A percentile compares a stretch with the other conserved stretches of the same genome.
Conservation (phyloP, 1,139 yeast genomes). For the Insectozyma bohioensis region DNA sequence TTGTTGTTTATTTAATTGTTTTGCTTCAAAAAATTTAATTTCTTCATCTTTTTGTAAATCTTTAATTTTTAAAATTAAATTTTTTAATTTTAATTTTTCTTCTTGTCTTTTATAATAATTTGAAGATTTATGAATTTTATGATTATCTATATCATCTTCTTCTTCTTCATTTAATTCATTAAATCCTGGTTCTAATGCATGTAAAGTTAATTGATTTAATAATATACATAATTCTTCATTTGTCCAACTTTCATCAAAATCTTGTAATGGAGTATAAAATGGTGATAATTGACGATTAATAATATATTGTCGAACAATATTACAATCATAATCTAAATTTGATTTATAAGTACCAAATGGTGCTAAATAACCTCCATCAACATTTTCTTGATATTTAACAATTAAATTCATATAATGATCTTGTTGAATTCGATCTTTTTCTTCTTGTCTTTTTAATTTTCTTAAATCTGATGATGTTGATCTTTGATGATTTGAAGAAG, state of each 20-base stretch:
- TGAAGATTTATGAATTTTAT: conserved; percentile 53
- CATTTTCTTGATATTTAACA: conserved; percentile 58
- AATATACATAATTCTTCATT: conserved; percentile 66
- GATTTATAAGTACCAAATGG: conserved; percentile 85
- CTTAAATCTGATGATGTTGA: conserved; percentile 22
- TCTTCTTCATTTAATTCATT: conserved; percentile 53
- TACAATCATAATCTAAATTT: conserved; percentile 72
- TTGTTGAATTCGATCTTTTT: conserved; percentile 52
- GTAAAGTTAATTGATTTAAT: conserved; percentile 54
- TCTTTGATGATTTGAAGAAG: conserved; percentile 6
- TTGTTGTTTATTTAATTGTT: conserved; percentile 12
- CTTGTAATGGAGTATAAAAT: conserved; percentile 86
- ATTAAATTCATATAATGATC: conserved; percentile 55
- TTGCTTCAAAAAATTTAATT: conserved; percentile 39
- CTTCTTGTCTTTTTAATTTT: conserved; percentile 39
- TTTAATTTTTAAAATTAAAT: conserved; percentile 47
- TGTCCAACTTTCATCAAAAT: conserved; percentile 72
- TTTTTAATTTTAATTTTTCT: conserved; percentile 51
- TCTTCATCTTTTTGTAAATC: conserved; percentile 58
- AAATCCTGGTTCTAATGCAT: conserved; percentile 58
- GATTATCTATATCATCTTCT: conserved; percentile 54
- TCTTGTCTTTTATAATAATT: conserved; percentile 54
- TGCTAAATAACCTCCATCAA: conserved; percentile 80
- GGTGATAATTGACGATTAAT: conserved; percentile 72
- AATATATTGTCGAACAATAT: conserved; percentile 67